Evolutionary conservation across 1,284 basidiomycete species (phyloP).

Genomic region (Tylopilus sp.): DNA sequence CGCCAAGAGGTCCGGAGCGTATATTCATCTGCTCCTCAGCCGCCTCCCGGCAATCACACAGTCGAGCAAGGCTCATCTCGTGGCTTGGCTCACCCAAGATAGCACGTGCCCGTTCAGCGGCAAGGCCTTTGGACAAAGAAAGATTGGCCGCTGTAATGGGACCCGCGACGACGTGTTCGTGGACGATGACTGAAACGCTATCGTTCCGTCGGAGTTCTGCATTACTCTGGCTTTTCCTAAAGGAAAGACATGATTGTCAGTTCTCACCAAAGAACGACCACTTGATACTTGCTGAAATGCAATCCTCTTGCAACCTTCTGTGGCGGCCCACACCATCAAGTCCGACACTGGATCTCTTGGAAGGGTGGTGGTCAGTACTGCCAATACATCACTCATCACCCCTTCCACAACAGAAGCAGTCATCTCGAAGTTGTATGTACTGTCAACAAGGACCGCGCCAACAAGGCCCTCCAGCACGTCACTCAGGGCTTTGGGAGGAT

Average conservation of each 20-base stretch:
- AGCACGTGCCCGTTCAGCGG: slow-evolving; percentile 54
- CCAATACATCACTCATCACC: slow-evolving; percentile 61
- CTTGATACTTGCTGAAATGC: slow-evolving; percentile 41
- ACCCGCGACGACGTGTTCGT: slow-evolving; percentile 53
- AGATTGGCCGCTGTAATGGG: slow-evolving; percentile 55
- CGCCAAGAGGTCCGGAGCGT: slow-evolving; percentile 17
- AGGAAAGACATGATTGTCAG: slow-evolving; percentile 11
- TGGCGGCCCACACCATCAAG: slow-evolving; percentile 59
- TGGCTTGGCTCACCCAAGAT: slow-evolving; percentile 47
- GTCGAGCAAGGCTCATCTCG: slow-evolving; percentile 39
- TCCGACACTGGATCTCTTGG: slow-evolving; percentile 65
- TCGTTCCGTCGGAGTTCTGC: slow-evolving; percentile 45
- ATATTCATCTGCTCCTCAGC: slow-evolving; percentile 17
- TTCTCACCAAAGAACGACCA: background rate
- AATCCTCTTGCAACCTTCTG: slow-evolving; percentile 50
- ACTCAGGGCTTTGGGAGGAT: slow-evolving; percentile 77
- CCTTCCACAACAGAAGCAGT: slow-evolving; percentile 55
- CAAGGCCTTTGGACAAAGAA: slow-evolving; percentile 60
- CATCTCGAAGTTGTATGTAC: slow-evolving; percentile 65
- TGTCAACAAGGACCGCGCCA: slow-evolving; percentile 82
- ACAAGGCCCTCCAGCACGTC: slow-evolving; percentile 81
- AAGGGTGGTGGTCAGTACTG: slow-evolving; percentile 52
- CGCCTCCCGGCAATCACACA: slow-evolving; percentile 53
- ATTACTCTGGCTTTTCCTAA: slow-evolving; percentile 48
- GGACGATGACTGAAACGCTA: slow-evolving; percentile 53